Evolutionary conservation across 495 filamentous ascomycete genomes (phyloP), one percentile per base, ranked within the genome.

Genomic region (Penicillium daleae): DNA sequence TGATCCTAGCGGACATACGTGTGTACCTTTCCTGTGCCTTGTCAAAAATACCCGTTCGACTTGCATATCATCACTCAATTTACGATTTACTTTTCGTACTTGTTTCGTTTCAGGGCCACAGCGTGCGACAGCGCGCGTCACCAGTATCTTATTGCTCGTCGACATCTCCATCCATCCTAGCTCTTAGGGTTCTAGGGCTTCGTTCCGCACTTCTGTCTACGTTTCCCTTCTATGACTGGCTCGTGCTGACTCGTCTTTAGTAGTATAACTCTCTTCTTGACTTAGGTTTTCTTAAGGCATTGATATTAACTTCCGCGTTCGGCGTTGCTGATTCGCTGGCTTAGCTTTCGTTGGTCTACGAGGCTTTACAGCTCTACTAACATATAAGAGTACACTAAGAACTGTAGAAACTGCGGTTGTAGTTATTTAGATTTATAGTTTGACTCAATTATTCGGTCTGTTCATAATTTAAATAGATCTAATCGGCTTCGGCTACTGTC

Each of bases 101-200:
- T 10, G 12, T 12, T 37, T 37, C 33, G 46, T 65, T n/a, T n/a
- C n/a, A n/a, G n/a, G n/a, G n/a, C n/a, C n/a, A n/a, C n/a, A n/a
- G n/a, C n/a, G n/a, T n/a, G n/a, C n/a, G n/a, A n/a, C n/a, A n/a
- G n/a, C n/a, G n/a, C n/a, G n/a, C n/a, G n/a, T n/a, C n/a, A n/a
- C n/a, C n/a, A n/a, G n/a, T 49, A 19, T 49, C 19, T 49, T 6
- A 49, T 49, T 49, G 44, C 44, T 49, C 44, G 44, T 49, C 19
- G 6, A 24, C 19, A 24, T 49, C 44, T 49, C 21, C 19, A 49
- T 49, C 44, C 46, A 49, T 49, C 46, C 13, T 24, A 49, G 46
- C 46, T 49, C 46, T 27, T 49, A 49, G 46, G 19, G 46, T 49
- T 49, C 46, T 49, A 49, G 46, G 46, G 46, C 19, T 49, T 49